phyloP scores from a whole-genome alignment of 352 stramenopile species.

The Elongisporangium senticosum region DNA sequence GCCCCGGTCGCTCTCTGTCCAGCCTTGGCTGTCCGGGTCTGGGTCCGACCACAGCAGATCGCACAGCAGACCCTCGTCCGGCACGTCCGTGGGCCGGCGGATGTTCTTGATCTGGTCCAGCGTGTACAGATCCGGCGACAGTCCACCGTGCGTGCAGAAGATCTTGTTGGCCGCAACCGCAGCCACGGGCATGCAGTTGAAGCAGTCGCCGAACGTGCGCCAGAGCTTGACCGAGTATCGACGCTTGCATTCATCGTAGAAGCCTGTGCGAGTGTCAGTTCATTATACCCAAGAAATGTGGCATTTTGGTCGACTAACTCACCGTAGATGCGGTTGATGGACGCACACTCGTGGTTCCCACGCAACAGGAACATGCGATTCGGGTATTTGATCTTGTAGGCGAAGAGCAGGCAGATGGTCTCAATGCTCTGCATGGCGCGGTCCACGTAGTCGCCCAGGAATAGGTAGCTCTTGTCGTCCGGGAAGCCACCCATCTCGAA shows the following conservation, averaged over 20 bases:
- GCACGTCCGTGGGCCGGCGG: slow-evolving; percentile 72
- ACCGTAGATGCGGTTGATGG: slow-evolving; percentile 98
- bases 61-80: slow-evolving; percentile 79
- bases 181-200: slow-evolving; percentile 97
- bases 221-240: slow-evolving; percentile 92
- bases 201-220: slow-evolving; percentile 96
- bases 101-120: slow-evolving; percentile 96
- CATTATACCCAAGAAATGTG: neutral
- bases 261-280: slow-evolving; percentile 38
- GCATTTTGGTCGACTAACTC: too few relatives aligned
- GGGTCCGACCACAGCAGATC: slow-evolving; percentile 87
- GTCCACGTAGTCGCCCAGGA: slow-evolving; percentile 91
- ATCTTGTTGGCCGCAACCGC: slow-evolving; percentile 97
- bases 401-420: slow-evolving; percentile 96
- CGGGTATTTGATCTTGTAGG: slow-evolving; percentile 99
- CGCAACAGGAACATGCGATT: slow-evolving; percentile 97
- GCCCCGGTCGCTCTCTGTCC: slow-evolving; percentile 95
- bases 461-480: slow-evolving; percentile 65
- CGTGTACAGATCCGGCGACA: slow-evolving; percentile 94
- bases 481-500: slow-evolving; percentile 93
- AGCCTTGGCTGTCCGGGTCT: slow-evolving; percentile 86
- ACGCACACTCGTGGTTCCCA: slow-evolving; percentile 98
- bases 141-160: slow-evolving; percentile 95
- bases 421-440: slow-evolving; percentile 95
- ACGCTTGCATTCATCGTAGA: slow-evolving; percentile 98